These are phyloP conservation scores for Alloteropsis semialata DNA, from an alignment of 176 grass and related monocot genomes.

Conservation along the genomic window DNA sequence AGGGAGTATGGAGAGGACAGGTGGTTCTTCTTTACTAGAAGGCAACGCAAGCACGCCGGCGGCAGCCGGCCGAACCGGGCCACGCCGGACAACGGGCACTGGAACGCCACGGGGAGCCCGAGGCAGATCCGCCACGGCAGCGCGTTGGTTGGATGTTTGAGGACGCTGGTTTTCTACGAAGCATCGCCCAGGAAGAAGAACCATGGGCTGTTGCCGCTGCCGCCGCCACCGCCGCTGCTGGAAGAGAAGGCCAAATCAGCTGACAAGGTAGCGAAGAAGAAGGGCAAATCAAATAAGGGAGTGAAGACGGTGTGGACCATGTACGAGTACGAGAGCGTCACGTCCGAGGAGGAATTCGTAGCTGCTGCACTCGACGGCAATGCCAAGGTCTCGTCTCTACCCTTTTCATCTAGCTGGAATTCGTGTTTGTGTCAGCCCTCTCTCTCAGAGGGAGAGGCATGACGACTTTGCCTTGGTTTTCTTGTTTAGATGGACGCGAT, in stretches of 20 bases:
- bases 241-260: neutral
- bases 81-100: neutral
- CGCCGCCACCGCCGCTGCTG: neutral
- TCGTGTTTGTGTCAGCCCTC: neutral
- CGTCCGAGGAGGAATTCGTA: neutral
- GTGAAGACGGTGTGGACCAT: slow-evolving; percentile 27
- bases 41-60: neutral
- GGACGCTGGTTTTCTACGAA: slow-evolving; percentile 32
- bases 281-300: too few relatives aligned
- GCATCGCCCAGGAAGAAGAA: neutral
- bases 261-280: neutral
- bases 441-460: too few relatives aligned
- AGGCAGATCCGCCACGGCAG: neutral
- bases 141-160: neutral
- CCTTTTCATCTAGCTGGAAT: neutral
- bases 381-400: neutral
- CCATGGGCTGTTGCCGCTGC: neutral
- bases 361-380: neutral
- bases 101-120: slow-evolving; percentile 33
- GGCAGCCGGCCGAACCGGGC: slow-evolving; percentile 22
- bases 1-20: neutral
- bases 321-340: slow-evolving; percentile 35
- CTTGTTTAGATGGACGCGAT: neutral
- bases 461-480: too few relatives aligned
- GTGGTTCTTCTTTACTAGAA: slow-evolving; percentile 36